Evolutionary conservation across 2,329 filamentous ascomycete species (phyloP), one percentile per base, ranked within the genome.

Genomic region (Stemphylium lycopersici): DNA sequence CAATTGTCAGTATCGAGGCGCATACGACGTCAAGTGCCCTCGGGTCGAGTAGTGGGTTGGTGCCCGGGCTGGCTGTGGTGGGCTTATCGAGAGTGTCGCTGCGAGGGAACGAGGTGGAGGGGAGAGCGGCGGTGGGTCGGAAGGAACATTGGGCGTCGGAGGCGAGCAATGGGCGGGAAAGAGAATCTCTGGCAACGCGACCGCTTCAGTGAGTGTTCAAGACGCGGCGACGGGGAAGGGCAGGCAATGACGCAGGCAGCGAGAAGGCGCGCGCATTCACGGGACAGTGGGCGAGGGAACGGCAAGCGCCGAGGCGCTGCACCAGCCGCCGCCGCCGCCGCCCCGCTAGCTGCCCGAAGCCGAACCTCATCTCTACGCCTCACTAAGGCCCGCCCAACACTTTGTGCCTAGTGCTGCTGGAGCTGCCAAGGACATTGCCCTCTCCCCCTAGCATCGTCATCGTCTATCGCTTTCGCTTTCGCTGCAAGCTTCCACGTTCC

Each of bases 251-350:
- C 59, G 59, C 59, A 56, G 49, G 37, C 40, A 26, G 40, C 11
- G 38, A 15, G 24, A 46, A 47, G 42, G 48, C 58, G 51, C 58
- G 51, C 58, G 51, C 58, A 32, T 37, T 49, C 33, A 48, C 36
- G 24, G 38, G 40, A n/a, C 32, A 16, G 37, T 46, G 34, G 48
- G 38, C 45, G 29, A 41, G 7, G 36, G 38, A 20, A 37, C 34
- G 33, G 59, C 61, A 61, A 61, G 61, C 61, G 63, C 58, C 59
- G 55, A 61, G 57, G 56, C 49, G 54, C 31, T 53, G 50, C 40
- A 50, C 31, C 40, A 33, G 42, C 55, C 18, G 47, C 55, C 42
- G 42, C 55, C 18, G 47, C 55, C 42, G 45, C 49, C 34, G 43
- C 49, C 51, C 48, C 57, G 51, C 48, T 15, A 32, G 42, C 34